Conservation (phyloP, 768 basidiomycete genomes). For the Lanmaoa rubissima region DNA sequence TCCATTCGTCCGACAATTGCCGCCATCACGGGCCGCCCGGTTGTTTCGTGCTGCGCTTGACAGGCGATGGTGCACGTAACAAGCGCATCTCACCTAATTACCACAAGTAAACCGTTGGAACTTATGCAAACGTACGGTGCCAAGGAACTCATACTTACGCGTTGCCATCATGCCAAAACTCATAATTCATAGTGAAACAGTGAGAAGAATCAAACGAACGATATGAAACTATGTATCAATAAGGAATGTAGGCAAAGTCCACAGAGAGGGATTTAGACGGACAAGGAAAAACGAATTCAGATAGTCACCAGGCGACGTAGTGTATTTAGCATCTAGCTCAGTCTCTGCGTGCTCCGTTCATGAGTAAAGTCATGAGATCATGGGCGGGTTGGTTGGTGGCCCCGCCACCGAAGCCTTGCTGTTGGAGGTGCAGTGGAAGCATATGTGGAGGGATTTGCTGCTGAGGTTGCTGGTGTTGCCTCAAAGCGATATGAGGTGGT, state of each 20-base stretch:
- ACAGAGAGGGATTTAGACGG: conserved; percentile 10
- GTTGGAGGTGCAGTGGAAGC: conserved; percentile 58
- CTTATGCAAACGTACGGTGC: neutral
- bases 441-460: conserved; percentile 57
- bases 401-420: conserved; percentile 48
- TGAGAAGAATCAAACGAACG: conserved; percentile 18
- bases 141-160: neutral
- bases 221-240: conserved; percentile 33
- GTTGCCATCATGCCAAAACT: conserved; percentile 12
- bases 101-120: neutral
- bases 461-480: conserved; percentile 36
- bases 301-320: conserved; percentile 8
- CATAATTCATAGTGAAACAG: conserved; percentile 29
- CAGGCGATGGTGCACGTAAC: conserved; percentile 15
- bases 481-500: conserved; percentile 30
- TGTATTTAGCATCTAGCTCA: conserved; percentile 36
- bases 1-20: conserved; percentile 17
- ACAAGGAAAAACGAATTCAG: conserved; percentile 11
- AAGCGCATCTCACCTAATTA: conserved; percentile 6
- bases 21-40: conserved; percentile 11
- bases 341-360: conserved; percentile 70
- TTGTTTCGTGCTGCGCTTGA: neutral
- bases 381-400: conserved; percentile 58
- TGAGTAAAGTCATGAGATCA: conserved; percentile 80
- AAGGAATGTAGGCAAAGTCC: conserved; percentile 33